Evolutionary conservation across 2,329 filamentous ascomycete genomes (phyloP).

Genomic region (Arthrobotrys pseudoclavata): DNA sequence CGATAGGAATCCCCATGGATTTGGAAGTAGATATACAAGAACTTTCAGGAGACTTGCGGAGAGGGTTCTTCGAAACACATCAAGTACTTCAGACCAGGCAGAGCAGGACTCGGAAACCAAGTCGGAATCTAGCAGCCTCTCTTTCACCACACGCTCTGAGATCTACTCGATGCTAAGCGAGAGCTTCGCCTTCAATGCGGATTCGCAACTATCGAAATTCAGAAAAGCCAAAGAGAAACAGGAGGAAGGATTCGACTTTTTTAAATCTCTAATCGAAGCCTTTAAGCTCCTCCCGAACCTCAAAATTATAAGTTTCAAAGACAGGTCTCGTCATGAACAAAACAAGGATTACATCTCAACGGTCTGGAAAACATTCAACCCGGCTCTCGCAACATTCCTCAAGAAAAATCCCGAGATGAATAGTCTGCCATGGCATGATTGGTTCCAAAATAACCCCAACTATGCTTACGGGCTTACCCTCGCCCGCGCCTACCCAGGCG

Average conservation of each 20-base stretch:
- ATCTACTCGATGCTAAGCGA: slow-evolving; percentile 13
- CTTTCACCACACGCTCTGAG: neutral
- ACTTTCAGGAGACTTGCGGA: neutral
- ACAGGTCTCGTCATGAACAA: neutral
- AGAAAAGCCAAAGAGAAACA: neutral
- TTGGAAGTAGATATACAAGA: neutral
- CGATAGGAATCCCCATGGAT: neutral
- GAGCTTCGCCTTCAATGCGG: neutral
- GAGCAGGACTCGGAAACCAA: neutral
- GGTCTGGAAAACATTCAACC: slow-evolving; percentile 7
- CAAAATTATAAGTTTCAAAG: slow-evolving; percentile 1
- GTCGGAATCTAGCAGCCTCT: neutral
- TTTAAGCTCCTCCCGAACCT: slow-evolving; percentile 13
- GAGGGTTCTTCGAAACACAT: neutral
- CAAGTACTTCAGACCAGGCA: neutral
- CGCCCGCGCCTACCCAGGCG: neutral
- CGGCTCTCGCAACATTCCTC: neutral
- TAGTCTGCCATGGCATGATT: slow-evolving; percentile 12
- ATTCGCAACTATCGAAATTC: neutral
- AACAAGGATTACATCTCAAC: neutral
- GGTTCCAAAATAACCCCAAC: neutral
- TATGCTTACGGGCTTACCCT: slow-evolving; percentile 2
- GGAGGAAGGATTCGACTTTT: neutral
- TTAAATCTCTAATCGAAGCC: neutral
- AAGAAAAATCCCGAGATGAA: neutral